A percentile compares a stretch with the other conserved stretches of the same genome.
These are phyloP conservation scores for Nidula microcarpa DNA, from an alignment of 768 basidiomycete species.

Conservation along the genomic window DNA sequence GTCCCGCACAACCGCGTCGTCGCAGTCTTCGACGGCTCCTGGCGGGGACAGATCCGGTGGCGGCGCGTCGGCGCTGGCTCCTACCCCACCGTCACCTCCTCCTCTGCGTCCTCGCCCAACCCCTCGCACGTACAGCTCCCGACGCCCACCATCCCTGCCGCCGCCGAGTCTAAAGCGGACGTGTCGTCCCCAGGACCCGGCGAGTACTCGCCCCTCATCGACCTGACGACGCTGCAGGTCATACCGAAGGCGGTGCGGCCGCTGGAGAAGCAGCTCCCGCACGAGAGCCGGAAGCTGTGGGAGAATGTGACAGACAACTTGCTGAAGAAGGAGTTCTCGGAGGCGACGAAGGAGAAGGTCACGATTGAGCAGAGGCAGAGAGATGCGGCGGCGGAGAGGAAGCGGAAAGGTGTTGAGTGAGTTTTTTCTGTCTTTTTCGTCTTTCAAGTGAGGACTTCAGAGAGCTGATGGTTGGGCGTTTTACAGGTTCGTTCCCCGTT, in stretches of 20 bases:
- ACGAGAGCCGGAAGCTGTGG: slow-evolving; percentile 90
- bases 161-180: slow-evolving; percentile 42
- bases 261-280: slow-evolving; percentile 68
- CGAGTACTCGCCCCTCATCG: slow-evolving; percentile 69
- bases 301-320: slow-evolving; percentile 73
- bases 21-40: slow-evolving; percentile 84
- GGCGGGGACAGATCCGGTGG: slow-evolving; percentile 84
- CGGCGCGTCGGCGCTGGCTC: slow-evolving; percentile 51
- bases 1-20: slow-evolving; percentile 78
- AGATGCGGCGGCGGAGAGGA: slow-evolving; percentile 84
- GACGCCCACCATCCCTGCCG: slow-evolving; percentile 25
- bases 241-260: slow-evolving; percentile 87
- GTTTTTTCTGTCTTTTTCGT: slow-evolving; percentile 25
- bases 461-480: neutral
- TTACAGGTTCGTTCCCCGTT: slow-evolving; percentile 65
- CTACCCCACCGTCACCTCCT: slow-evolving; percentile 35
- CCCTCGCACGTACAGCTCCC: slow-evolving; percentile 44
- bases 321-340: slow-evolving; percentile 80
- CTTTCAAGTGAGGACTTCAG: slow-evolving; percentile 1
- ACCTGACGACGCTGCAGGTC: slow-evolving; percentile 65
- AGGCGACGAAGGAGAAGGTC: slow-evolving; percentile 91
- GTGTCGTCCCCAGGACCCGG: slow-evolving; percentile 33
- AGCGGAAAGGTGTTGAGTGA: slow-evolving; percentile 74
- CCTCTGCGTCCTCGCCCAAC: slow-evolving; percentile 42
- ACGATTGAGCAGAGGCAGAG: slow-evolving; percentile 91